A percentile compares a stretch with the other conserved stretches of the same genome.
Conservation (phyloP, 2,329 filamentous ascomycete genomes). For the Emmonsiellopsis sp. region DNA sequence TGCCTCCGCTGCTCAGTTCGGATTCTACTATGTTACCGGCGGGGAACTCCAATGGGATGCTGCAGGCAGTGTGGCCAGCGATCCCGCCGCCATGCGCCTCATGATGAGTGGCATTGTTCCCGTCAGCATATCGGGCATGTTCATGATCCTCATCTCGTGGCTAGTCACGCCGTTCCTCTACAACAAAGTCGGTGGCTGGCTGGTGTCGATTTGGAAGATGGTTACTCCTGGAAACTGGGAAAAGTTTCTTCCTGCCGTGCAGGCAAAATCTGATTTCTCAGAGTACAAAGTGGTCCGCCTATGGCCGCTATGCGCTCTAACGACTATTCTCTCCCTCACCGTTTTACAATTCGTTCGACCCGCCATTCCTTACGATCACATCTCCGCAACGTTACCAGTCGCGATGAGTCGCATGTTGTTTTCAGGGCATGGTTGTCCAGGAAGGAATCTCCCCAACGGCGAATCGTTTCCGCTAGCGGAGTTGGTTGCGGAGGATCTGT, state of each 20-base stretch:
- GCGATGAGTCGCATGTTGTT: conserved; percentile 16
- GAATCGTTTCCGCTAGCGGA: conserved; percentile 18
- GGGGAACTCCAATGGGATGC: conserved; percentile 24
- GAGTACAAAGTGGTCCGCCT: conserved; percentile 7
- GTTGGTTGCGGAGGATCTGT: conserved; percentile 17
- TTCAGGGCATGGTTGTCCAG: conserved; percentile 1
- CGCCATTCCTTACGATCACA: conserved; percentile 20
- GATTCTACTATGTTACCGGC: conserved; percentile 24
- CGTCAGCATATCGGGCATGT: conserved; percentile 14
- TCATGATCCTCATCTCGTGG: conserved; percentile 16
- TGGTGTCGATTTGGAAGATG: conserved; percentile 14
- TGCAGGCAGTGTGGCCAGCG: conserved; percentile 19
- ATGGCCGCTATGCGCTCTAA: conserved; percentile 13
- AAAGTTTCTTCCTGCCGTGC: conserved; percentile 8
- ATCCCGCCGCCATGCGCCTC: conserved; percentile 21
- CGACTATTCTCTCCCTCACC: conserved; percentile 5
- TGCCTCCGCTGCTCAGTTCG: conserved; percentile 20
- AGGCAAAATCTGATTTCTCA: conserved; percentile 2
- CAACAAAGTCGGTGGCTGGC: conserved; percentile 14
- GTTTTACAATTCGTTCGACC: conserved; percentile 18
- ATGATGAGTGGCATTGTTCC: conserved; percentile 22
- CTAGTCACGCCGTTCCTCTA: conserved; percentile 13
- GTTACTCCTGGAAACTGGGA: conserved; percentile 10
- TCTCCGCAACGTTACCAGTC: conserved; percentile 22
- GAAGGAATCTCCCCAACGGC: conserved; percentile 2